These are phyloP conservation scores for Grosmannia serpens DNA, from an alignment of 2,329 filamentous ascomycete species.

Conservation along the genomic window DNA sequence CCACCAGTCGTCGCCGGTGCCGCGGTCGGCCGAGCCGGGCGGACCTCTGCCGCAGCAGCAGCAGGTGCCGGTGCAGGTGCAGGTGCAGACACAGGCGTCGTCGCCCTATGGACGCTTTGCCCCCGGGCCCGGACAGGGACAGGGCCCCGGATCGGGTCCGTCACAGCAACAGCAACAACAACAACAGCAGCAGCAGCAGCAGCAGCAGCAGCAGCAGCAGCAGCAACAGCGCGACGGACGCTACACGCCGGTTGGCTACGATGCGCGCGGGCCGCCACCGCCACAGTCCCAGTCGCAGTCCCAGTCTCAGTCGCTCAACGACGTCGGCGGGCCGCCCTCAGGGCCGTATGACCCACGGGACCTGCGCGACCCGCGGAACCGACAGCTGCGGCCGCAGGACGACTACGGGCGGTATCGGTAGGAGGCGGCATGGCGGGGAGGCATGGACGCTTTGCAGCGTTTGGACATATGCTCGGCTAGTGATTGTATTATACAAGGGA, in stretches of 20 bases:
- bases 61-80: background rate
- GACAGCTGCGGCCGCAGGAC: slow-evolving; percentile 13
- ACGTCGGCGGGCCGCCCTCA: background rate
- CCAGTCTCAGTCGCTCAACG: background rate
- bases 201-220: background rate
- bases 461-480: too few relatives aligned
- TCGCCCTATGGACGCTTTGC: slow-evolving; percentile 6
- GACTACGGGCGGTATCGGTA: slow-evolving; percentile 14
- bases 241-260: slow-evolving; percentile 20
- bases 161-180: slow-evolving; percentile 3
- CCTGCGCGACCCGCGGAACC: slow-evolving; percentile 9
- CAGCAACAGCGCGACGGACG: slow-evolving; percentile 11
- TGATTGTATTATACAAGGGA: too few relatives aligned
- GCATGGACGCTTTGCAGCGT: background rate
- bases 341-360: slow-evolving; percentile 7
- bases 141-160: background rate
- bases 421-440: background rate
- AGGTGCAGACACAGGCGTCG: background rate
- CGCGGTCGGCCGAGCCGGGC: slow-evolving; percentile 9
- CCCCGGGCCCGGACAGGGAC: background rate
- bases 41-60: background rate
- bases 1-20: slow-evolving; percentile 13
- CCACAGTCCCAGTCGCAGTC: background rate
- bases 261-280: slow-evolving; percentile 14
- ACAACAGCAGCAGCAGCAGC: background rate